phyloP scores from a whole-genome alignment of 805 yeast genomes.

The Schwanniomyces occidentalis region DNA sequence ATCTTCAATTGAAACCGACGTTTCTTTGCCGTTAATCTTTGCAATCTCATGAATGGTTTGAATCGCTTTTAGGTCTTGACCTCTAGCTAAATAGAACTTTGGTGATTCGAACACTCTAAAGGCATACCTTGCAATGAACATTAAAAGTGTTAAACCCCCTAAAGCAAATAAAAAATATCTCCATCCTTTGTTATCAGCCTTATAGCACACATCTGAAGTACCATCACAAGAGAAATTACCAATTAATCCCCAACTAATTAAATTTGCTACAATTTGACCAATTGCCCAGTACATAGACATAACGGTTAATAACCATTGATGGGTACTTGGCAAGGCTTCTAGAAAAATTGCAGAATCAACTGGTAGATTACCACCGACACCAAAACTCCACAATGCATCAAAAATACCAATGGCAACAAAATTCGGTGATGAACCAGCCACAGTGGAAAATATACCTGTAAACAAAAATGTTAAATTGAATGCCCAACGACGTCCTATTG shows the following conservation, averaged over 20 bases:
- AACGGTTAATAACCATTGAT: conserved; percentile 29
- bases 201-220: conserved; percentile 37
- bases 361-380: conserved; percentile 34
- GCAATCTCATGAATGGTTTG: conserved; percentile 46
- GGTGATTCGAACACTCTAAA: conserved; percentile 56
- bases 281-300: conserved; percentile 63
- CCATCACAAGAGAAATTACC: conserved; percentile 47
- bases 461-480: conserved; percentile 28
- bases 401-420: conserved; percentile 29
- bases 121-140: conserved; percentile 35
- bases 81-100: conserved; percentile 51
- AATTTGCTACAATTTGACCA: conserved; percentile 55
- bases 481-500: conserved; percentile 32
- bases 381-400: conserved; percentile 27
- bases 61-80: conserved; percentile 52
- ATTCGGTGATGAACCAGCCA: conserved; percentile 30
- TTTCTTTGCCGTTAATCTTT: conserved; percentile 39
- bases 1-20: conserved; percentile 47
- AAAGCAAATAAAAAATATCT: conserved; percentile 54
- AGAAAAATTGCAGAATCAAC: conserved; percentile 31
- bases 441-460: conserved; percentile 25
- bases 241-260: conserved; percentile 57
- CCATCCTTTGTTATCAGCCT: conserved; percentile 60
- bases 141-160: conserved; percentile 49
- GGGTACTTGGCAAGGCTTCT: conserved; percentile 26